Percentiles rank a stretch among this genome's conserved stretches.
phyloP scores from a whole-genome alignment of 257 asterid species.

The Mitragyna speciosa region DNA sequence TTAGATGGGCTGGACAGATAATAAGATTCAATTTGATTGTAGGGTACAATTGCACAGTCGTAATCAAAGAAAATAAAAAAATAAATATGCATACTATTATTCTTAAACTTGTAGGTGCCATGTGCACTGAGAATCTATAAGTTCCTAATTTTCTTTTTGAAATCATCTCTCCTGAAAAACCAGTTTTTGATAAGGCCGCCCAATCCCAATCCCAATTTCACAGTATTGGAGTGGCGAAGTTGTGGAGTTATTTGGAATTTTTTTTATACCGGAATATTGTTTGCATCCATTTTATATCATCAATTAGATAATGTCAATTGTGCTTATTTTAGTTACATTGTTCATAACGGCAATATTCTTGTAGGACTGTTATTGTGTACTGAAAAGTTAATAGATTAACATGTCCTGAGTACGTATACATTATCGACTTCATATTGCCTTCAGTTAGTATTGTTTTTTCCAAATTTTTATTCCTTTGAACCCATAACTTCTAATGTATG shows the following conservation, averaged over 20 bases:
- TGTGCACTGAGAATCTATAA: not conserved
- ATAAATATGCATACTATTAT: not conserved
- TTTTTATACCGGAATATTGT: too few relatives aligned
- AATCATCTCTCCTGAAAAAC: not conserved
- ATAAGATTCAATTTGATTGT: not conserved
- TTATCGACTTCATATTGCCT: not conserved
- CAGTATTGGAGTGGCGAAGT: not conserved
- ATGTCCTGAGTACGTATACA: not conserved
- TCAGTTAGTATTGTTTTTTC: not conserved
- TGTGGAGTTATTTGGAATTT: not conserved
- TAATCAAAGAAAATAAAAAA: not conserved
- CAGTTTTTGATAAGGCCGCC: too few relatives aligned
- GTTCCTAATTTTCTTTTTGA: not conserved
- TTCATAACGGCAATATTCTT: not conserved
- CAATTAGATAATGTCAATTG: not conserved
- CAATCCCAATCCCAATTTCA: too few relatives aligned
- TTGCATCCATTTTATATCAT: not conserved
- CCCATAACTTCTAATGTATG: not conserved
- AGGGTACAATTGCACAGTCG: not conserved
- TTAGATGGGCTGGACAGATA: not conserved
- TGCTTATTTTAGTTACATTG: not conserved
- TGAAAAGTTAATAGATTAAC: not conserved
- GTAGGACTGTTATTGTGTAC: not conserved
- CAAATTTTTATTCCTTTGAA: not conserved
- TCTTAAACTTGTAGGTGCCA: not conserved